A percentile compares a stretch with the other conserved stretches of the same genome.
Conservation (phyloP, 441 rosid species). For the Populus hybrid region DNA sequence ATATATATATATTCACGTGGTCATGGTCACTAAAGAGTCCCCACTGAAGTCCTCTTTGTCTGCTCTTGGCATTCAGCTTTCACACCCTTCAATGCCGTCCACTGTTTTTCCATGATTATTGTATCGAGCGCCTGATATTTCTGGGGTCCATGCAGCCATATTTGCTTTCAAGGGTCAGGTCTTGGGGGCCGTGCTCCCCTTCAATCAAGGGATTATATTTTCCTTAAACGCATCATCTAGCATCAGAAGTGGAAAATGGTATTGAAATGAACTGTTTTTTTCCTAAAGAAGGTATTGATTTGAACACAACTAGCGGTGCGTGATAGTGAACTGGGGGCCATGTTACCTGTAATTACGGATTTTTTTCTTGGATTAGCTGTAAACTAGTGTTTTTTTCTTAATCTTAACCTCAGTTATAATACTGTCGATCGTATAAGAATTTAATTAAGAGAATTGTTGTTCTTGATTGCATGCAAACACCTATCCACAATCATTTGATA, state of each 20-base stretch:
- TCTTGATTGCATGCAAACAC: not conserved
- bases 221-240: not conserved
- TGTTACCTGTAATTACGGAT: not conserved
- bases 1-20: too few relatives aligned
- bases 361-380: too few relatives aligned
- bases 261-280: not conserved
- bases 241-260: not conserved
- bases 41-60: conserved; percentile 6
- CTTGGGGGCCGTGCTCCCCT: not conserved
- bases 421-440: not conserved
- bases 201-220: conserved; percentile 14
- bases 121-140: not conserved
- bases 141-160: not conserved
- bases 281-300: not conserved
- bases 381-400: too few relatives aligned
- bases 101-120: not conserved
- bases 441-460: not conserved
- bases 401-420: not conserved
- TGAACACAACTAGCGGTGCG: not conserved
- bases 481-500: not conserved
- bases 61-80: not conserved
- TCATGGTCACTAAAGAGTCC: not conserved
- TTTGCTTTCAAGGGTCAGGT: not conserved
- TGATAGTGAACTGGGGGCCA: not conserved
- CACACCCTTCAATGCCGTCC: conserved; percentile 1